Evolutionary conservation across 1,284 basidiomycete species (phyloP).

Genomic region (Tilletia indica): DNA sequence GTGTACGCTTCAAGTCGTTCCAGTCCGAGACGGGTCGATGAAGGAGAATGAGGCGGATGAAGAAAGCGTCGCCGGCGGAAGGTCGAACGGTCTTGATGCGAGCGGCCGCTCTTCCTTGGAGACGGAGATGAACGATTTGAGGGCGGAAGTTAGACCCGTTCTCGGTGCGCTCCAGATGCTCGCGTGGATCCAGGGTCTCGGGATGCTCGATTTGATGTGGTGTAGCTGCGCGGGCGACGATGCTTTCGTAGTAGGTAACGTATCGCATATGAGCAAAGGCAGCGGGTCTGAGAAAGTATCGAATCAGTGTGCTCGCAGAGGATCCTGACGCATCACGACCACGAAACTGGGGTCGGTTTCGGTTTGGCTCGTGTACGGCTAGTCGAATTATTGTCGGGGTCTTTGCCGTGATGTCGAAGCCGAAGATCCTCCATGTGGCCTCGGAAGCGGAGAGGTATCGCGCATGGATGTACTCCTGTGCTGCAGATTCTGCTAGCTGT

Average conservation of each 20-base stretch:
- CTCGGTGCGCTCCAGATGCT: background rate
- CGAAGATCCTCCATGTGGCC: background rate
- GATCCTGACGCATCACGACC: background rate
- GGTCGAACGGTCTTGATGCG: slow-evolving; percentile 9
- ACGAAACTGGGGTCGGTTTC: background rate
- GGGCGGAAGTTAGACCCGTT: background rate
- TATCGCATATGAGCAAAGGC: background rate
- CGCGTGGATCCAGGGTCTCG: too few relatives aligned
- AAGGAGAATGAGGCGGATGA: background rate
- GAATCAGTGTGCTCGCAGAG: background rate
- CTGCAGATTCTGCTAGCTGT: background rate
- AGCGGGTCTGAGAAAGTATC: background rate
- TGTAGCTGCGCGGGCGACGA: too few relatives aligned
- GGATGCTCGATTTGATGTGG: too few relatives aligned
- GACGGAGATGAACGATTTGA: background rate
- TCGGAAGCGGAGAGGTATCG: background rate
- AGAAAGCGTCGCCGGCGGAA: background rate
- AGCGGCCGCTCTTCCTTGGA: background rate
- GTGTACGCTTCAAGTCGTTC: background rate
- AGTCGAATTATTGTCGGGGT: background rate
- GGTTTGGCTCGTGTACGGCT: background rate
- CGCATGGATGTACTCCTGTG: background rate
- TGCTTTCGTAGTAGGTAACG: background rate
- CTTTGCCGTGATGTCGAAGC: background rate
- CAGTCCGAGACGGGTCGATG: background rate